These are phyloP conservation scores for Entelexis sorbosivorans DNA, from an alignment of 1,139 yeast species.

Conservation along the genomic window DNA sequence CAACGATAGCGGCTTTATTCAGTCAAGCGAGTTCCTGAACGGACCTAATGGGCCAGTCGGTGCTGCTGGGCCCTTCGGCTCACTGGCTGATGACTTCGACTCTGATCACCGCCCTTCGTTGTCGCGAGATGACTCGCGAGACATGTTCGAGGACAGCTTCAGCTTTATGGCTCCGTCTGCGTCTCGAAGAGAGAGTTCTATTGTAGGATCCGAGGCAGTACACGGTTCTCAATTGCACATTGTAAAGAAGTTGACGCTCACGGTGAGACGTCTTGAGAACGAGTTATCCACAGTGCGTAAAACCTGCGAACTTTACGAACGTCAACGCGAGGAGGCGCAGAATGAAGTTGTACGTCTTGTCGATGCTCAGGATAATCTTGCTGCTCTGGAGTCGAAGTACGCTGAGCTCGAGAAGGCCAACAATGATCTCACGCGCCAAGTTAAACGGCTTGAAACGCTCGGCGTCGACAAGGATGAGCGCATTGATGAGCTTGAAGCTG, in stretches of 20 bases:
- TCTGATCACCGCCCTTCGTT: background rate
- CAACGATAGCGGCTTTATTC: background rate
- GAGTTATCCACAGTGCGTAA: constrained; percentile 59
- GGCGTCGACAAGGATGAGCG: constrained; percentile 61
- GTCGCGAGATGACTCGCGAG: background rate
- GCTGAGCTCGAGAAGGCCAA: constrained; percentile 32
- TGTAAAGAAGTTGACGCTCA: constrained; percentile 60
- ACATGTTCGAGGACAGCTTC: constrained; percentile 10
- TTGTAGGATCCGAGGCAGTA: constrained; percentile 5
- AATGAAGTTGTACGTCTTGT: constrained; percentile 51
- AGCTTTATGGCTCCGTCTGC: constrained; percentile 9
- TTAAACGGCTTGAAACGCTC: constrained; percentile 24
- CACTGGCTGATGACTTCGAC: constrained; percentile 2
- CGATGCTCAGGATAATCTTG: constrained; percentile 44
- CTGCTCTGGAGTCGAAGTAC: constrained; percentile 33
- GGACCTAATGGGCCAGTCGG: constrained; percentile 5
- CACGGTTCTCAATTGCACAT: constrained; percentile 38
- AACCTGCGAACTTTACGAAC: constrained; percentile 44
- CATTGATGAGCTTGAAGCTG: constrained; percentile 77
- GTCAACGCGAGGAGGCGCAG: constrained; percentile 57
- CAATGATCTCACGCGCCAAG: constrained; percentile 34
- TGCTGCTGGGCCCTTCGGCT: constrained; percentile 15
- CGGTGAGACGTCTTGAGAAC: constrained; percentile 66
- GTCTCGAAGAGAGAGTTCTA: constrained; percentile 14
- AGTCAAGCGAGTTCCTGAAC: background rate